phyloP scores from a whole-genome alignment of 164 flowering plant species.

The Houttuynia cordata region DNA sequence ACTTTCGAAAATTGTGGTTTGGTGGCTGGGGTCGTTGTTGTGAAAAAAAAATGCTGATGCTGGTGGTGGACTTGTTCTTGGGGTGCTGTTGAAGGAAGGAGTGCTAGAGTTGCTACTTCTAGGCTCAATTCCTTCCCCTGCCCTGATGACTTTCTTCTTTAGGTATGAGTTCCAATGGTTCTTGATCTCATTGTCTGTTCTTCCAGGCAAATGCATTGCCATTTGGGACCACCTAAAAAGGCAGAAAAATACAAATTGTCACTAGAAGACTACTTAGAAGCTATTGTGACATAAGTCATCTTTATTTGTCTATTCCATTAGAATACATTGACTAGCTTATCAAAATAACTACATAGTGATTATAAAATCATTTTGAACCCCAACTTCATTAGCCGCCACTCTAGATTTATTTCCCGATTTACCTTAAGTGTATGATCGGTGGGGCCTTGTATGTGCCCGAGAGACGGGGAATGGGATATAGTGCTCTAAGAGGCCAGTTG shows the following conservation, averaged over 20 bases:
- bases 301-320: no score
- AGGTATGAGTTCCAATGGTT: constrained; percentile 83
- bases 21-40: not conserved
- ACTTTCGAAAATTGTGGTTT: constrained; percentile 8
- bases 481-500: no score
- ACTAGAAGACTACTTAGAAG: not conserved
- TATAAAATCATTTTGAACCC: no score
- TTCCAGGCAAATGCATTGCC: constrained; percentile 76
- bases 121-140: constrained; percentile 16
- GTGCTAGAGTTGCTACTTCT: not conserved
- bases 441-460: no score
- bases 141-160: constrained; percentile 39
- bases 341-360: no score
- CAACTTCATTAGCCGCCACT: no score
- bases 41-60: not conserved
- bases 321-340: no score
- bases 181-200: constrained; percentile 91
- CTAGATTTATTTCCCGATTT: no score
- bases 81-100: constrained; percentile 8
- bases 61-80: constrained; percentile 10
- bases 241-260: not conserved
- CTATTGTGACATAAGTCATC: no score
- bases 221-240: constrained; percentile 82
- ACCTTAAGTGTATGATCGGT: no score
- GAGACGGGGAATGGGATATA: no score